Evolutionary conservation across 805 yeast species (phyloP), one percentile per base, ranked within the genome.

Genomic region (Starmerella scarabaei): DNA sequence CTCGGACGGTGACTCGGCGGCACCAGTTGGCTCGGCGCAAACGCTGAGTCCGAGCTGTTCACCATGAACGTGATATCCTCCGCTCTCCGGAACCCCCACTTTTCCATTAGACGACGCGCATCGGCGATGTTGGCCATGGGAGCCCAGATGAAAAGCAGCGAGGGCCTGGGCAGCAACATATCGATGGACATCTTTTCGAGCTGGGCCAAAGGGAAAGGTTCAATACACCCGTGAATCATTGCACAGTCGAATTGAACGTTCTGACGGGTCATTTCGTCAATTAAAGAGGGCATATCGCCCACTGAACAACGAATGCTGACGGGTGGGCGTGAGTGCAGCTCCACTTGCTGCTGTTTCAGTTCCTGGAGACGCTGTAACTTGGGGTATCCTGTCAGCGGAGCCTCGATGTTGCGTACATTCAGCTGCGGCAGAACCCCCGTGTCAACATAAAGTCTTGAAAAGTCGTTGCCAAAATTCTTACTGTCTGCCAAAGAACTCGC

Each of bases 1-100:
- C 17, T 12, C 11, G 24, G 35, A 12, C 16, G 14, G 19, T 16
- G 14, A 5, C 20, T 12, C 8, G 14, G 17, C 11, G 21, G 21
- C 4, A 11, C 12, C 6, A 16, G 6, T 2, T 19, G 15, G 59
- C 28, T 59, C 54, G 91, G 91, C 47, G 72, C 76, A 53, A 72
- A 75, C 1, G 75, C 74, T 0, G 91, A 77, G 21, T 69, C 58
- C 43, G 69, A 69, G 46, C 75, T 73, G n/a, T 72, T 67, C 2
- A 88, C 83, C 12, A 83, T 73, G 54, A 80, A 86, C 0, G 84
- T 83, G 41, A 88, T 64, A 54, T 88, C 96, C 57, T 86, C 96
- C 14, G 91, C 79, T 55, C 94, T 71, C 54, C 97, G 70, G 54
- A 84, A 86, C 41, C 79, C 71, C 75, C 77, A 62, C 8, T 44